Conservation (phyloP, 331 rosid genomes). For the Quercus phellos region DNA sequence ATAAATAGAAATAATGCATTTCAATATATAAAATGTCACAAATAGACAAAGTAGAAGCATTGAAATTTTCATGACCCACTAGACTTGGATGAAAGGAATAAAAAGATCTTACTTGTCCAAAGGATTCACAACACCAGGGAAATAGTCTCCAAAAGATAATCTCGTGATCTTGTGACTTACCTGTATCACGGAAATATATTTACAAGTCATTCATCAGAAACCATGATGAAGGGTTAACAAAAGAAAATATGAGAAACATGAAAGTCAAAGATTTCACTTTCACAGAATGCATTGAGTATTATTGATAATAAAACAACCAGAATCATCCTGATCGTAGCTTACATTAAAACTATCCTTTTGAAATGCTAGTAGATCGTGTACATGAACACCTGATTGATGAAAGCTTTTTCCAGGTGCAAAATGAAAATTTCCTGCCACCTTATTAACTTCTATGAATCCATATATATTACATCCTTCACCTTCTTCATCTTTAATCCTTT, state of each 20-base stretch:
- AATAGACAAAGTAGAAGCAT: neutral
- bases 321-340: conserved; percentile 33
- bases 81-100: conserved; percentile 15
- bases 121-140: conserved; percentile 90
- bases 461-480: conserved; percentile 97
- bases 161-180: conserved; percentile 79
- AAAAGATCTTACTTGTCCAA: conserved; percentile 59
- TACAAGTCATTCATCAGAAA: conserved; percentile 13
- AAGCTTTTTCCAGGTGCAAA: conserved; percentile 98
- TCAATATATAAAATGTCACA: neutral
- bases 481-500: conserved; percentile 90
- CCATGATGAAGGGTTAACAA: neutral
- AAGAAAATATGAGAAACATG: neutral
- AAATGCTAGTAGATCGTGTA: conserved; percentile 80
- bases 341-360: conserved; percentile 90
- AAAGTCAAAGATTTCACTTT: neutral
- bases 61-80: neutral
- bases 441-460: conserved; percentile 90
- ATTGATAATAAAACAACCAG: neutral
- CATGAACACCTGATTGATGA: conserved; percentile 83
- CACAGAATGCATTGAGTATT: neutral
- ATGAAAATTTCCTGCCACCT: conserved; percentile 92
- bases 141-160: conserved; percentile 72
- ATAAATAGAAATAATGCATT: conserved; percentile 12
- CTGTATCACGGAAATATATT: conserved; percentile 30